A percentile compares a stretch with the other conserved stretches of the same genome.
phyloP scores from a whole-genome alignment of 176 grass and related monocot genomes.

The Bromus sterilis region DNA sequence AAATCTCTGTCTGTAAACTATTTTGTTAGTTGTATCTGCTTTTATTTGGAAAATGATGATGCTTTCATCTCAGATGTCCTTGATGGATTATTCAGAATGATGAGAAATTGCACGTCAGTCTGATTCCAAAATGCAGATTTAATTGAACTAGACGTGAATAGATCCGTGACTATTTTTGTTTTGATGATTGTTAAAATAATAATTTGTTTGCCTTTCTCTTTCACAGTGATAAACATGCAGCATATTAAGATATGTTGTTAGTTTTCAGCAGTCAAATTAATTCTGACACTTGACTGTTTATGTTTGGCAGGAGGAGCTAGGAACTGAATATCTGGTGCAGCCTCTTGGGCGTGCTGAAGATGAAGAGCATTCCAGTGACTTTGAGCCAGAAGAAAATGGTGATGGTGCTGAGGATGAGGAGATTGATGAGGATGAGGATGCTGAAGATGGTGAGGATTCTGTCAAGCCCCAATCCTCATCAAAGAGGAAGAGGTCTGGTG shows the following conservation, averaged over 20 bases:
- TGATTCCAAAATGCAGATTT: conserved; percentile 9
- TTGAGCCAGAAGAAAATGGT: conserved; percentile 44
- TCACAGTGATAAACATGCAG: background rate
- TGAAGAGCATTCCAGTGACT: conserved; percentile 40
- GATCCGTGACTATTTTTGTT: background rate
- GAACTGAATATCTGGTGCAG: conserved; percentile 41
- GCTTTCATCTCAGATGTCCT: conserved; percentile 23
- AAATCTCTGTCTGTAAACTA: too few species aligned
- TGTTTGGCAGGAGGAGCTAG: conserved; percentile 27
- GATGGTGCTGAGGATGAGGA: conserved; percentile 36
- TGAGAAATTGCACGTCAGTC: conserved; percentile 61
- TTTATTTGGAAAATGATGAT: conserved; percentile 29
- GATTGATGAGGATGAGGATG: conserved; percentile 22
- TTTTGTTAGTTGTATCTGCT: background rate
- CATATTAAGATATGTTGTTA: background rate
- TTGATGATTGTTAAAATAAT: background rate
- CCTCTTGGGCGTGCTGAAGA: conserved; percentile 40
- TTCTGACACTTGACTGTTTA: background rate
- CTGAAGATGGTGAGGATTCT: conserved; percentile 12
- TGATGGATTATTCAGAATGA: conserved; percentile 16
- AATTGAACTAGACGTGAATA: background rate
- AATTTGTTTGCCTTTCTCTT: background rate
- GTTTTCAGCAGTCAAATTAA: background rate
- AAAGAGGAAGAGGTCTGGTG: conserved; percentile 46
- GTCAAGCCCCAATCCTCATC: conserved; percentile 32